Base-by-base conservation (phyloP, 2,329 filamentous ascomycete species). In the Beauveria sp. region DNA sequence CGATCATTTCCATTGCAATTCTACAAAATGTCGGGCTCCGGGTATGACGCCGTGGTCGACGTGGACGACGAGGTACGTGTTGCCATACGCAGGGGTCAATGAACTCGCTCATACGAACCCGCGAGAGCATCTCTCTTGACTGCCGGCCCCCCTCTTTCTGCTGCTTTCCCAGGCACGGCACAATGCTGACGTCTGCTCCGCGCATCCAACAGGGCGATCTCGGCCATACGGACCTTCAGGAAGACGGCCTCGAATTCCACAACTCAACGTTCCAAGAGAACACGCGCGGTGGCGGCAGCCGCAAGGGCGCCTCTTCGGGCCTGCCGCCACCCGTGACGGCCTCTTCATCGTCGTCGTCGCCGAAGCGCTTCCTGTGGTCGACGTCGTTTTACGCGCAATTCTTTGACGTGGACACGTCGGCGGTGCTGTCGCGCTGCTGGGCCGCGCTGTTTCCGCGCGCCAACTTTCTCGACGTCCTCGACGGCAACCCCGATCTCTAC, bases 41-140 rank as follows among this genome's bases (percentile, higher is more conserved):
- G 93, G 69, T 99, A 99, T 76, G 95, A 99, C 80, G 95, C 96
- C 65, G 93, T 99, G 67, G 95, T 99, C 64, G 95, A 99, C 71
- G 88, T 98, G 61, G 95, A 99, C 74, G 91, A 95, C 71, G 95
- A 98, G 84, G 92, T 96, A 72, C 40, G 57, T 60, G 49, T 53
- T n/a, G 26, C 40, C 5, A 52, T 52, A 14, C 14, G 12, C 28
- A 60, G 6, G 49, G 22, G 24, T 24, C 43, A 28, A 42, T 28
- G 34, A 2, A 2, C 34, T 38, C 6, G 34, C 5, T 38, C 34
- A 43, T 3, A 34, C 12, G 12, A 42, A 49, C 52, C 16, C 9
- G 20, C 42, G 45, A 46, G 20, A 1, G 45, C 20, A 18, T 50
- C 8, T 16, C 48, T 50, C 7, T 43, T n/a, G 42, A 12, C 42